Evolutionary conservation across 2,329 filamentous ascomycete species (phyloP).

Genomic region (Thelonectria rubi): DNA sequence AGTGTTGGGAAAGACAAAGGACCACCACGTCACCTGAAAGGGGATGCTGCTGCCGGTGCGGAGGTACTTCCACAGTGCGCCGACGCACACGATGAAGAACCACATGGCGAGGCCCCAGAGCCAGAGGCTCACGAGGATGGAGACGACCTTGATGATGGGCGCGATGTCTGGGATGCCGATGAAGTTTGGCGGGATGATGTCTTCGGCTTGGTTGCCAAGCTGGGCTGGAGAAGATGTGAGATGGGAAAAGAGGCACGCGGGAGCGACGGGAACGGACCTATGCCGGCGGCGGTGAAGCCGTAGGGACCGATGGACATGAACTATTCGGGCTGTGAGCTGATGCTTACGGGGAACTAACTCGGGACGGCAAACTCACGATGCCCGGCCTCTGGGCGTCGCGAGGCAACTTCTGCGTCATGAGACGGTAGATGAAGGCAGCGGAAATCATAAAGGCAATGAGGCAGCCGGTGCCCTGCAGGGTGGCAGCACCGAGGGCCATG

Average conservation of each 20-base stretch:
- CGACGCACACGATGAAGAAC: slow-evolving; percentile 85
- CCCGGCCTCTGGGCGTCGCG: slow-evolving; percentile 78
- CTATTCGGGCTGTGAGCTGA: slow-evolving; percentile 43
- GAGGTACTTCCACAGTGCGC: slow-evolving; percentile 76
- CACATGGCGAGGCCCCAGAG: slow-evolving; percentile 84
- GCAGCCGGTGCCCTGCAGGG: slow-evolving; percentile 64
- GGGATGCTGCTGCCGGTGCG: slow-evolving; percentile 66
- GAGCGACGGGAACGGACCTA: slow-evolving; percentile 39
- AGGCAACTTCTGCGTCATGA: slow-evolving; percentile 89
- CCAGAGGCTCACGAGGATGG: slow-evolving; percentile 76
- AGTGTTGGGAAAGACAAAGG: slow-evolving; percentile 84
- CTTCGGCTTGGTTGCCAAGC: slow-evolving; percentile 54
- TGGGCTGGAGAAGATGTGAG: slow-evolving; percentile 46
- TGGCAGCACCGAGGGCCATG: slow-evolving; percentile 59
- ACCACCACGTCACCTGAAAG: slow-evolving; percentile 89
- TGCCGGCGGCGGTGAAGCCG: slow-evolving; percentile 63
- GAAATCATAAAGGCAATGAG: slow-evolving; percentile 79
- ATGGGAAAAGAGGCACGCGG: not conserved
- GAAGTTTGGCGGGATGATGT: slow-evolving; percentile 55
- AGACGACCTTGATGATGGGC: slow-evolving; percentile 57
- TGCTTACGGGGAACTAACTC: not conserved
- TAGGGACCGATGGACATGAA: slow-evolving; percentile 85
- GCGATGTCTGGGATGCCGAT: slow-evolving; percentile 53
- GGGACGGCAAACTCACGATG: slow-evolving; percentile 57
- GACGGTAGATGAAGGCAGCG: slow-evolving; percentile 81